These are phyloP conservation scores for Rosellinia necatrix DNA, from an alignment of 2,329 filamentous ascomycete genomes.

Conservation along the genomic window DNA sequence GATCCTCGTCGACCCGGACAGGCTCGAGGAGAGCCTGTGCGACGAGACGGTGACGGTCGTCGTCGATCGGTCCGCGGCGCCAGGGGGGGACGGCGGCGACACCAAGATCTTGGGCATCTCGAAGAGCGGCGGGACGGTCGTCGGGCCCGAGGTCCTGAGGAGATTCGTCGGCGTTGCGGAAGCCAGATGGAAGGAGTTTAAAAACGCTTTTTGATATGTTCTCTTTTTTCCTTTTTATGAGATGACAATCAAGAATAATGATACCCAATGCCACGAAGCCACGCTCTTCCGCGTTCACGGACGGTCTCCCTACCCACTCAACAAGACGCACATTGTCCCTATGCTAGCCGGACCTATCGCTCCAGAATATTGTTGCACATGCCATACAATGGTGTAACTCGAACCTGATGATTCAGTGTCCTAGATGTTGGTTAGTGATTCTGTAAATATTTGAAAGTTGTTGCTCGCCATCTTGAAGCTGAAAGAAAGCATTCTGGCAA, in stretches of 20 bases:
- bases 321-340: neutral
- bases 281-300: neutral
- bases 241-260: conserved; percentile 18
- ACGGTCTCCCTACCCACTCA: too few species aligned
- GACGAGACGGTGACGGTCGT: conserved; percentile 82
- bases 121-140: conserved; percentile 77
- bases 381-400: too few species aligned
- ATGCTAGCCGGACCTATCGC: too few species aligned
- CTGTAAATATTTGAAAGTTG: too few species aligned
- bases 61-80: conserved; percentile 66
- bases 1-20: conserved; percentile 87
- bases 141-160: conserved; percentile 67
- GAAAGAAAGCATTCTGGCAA: too few species aligned
- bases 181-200: conserved; percentile 66
- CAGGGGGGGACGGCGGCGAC: conserved; percentile 51
- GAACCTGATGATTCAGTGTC: too few species aligned
- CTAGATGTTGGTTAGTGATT: too few species aligned
- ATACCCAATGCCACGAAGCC: conserved; percentile 15
- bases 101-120: conserved; percentile 72
- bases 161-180: conserved; percentile 63
- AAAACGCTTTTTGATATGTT: conserved; percentile 27
- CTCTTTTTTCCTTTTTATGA: too few species aligned
- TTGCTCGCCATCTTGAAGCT: too few species aligned
- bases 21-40: conserved; percentile 84
- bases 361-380: too few species aligned